These are phyloP conservation scores for Poterioochromonas sp. DNA, from an alignment of 352 stramenopile genomes.

Conservation along the genomic window DNA sequence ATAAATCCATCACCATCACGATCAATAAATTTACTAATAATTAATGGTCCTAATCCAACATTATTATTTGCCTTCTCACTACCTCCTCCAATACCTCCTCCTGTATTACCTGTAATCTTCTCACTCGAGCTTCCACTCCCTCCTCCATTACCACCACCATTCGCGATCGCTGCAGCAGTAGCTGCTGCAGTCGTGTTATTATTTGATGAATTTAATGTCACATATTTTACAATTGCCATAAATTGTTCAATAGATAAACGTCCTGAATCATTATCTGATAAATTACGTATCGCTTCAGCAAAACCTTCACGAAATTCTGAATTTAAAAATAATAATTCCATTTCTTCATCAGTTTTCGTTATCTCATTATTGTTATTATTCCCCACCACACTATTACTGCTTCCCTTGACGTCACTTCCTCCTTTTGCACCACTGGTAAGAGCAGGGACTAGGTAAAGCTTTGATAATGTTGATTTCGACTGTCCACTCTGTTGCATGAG, in stretches of 20 bases:
- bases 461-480: background rate
- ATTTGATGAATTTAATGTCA: background rate
- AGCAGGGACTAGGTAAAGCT: background rate
- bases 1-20: slow-evolving; percentile 23
- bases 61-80: background rate
- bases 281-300: background rate
- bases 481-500: slow-evolving; percentile 14
- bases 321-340: background rate
- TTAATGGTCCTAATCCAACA: background rate
- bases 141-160: background rate
- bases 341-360: slow-evolving; percentile 1
- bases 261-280: background rate
- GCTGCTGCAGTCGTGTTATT: background rate
- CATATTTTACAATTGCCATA: background rate
- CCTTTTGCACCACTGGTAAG: background rate
- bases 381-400: background rate
- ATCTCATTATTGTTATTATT: background rate
- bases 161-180: background rate
- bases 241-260: slow-evolving; percentile 13
- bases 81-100: too few species aligned
- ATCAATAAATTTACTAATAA: slow-evolving; percentile 23
- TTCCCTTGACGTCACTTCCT: background rate
- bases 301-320: background rate
- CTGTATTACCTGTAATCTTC: background rate
- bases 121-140: background rate